Percentiles rank a stretch among this genome's conserved stretches.
phyloP scores from a whole-genome alignment of 768 basidiomycete species.

The Amyloporia xantha region DNA sequence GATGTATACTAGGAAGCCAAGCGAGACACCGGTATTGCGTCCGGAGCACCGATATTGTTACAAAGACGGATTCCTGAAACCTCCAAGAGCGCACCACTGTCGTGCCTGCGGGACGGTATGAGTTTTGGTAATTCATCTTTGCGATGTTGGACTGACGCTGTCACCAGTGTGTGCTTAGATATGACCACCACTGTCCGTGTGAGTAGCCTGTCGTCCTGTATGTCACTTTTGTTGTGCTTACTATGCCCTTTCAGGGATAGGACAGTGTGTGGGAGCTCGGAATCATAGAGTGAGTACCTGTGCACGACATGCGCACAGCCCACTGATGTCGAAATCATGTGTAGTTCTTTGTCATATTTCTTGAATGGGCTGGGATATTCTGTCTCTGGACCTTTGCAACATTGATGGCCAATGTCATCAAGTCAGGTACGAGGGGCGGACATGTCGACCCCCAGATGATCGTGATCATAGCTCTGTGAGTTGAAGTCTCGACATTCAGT shows the following conservation, averaged over 20 bases:
- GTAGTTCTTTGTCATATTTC: constrained; percentile 83
- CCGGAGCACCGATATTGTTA: constrained; percentile 65
- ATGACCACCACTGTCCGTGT: constrained; percentile 91
- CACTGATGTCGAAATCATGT: not conserved
- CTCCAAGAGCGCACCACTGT: constrained; percentile 75
- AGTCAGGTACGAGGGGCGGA: constrained; percentile 12
- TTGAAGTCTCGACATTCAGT: constrained; percentile 12
- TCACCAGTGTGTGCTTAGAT: constrained; percentile 68
- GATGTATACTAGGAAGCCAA: constrained; percentile 26
- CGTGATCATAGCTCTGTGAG: constrained; percentile 66
- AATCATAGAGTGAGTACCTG: constrained; percentile 68
- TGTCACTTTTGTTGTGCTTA: not conserved
- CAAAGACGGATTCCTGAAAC: constrained; percentile 61
- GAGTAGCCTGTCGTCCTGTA: constrained; percentile 21
- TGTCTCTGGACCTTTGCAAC: constrained; percentile 59
- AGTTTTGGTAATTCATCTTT: too few relatives aligned
- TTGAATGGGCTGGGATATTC: constrained; percentile 53
- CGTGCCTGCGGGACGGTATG: constrained; percentile 74
- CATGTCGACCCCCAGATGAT: constrained; percentile 60
- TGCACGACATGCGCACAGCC: not conserved
- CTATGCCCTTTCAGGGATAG: constrained; percentile 61
- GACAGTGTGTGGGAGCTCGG: constrained; percentile 87
- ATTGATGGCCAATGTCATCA: constrained; percentile 35
- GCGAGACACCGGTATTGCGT: constrained; percentile 41
- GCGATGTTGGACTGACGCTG: not conserved